phyloP scores from a whole-genome alignment of 225 moss, liverwort and hornwort genomes.

The Marchantia polymorpha region DNA sequence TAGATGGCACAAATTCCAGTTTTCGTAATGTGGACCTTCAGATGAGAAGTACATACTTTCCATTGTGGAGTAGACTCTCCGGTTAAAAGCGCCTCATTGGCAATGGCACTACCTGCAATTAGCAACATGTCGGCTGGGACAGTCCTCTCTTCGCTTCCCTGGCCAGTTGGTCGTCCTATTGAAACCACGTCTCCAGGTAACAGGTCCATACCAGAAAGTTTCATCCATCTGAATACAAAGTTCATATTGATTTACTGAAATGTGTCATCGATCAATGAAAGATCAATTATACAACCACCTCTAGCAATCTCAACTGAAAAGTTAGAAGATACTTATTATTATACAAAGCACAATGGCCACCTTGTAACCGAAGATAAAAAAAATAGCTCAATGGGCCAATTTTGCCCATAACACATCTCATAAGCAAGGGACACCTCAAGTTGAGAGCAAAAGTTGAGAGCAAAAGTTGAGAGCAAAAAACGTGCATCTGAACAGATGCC shows the following conservation, averaged over 20 bases:
- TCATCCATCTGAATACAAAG: conserved; percentile 69
- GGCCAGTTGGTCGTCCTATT: conserved; percentile 88
- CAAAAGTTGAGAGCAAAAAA: not conserved
- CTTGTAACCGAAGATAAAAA: too few relatives aligned
- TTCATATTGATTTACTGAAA: not conserved
- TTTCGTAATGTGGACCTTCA: not conserved
- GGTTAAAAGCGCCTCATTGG: conserved; percentile 92
- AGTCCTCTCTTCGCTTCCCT: conserved; percentile 91
- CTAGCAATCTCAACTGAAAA: not conserved
- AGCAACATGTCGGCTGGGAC: conserved; percentile 96
- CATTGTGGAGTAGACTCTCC: conserved; percentile 99
- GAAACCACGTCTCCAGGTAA: conserved; percentile 96
- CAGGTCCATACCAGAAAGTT: conserved; percentile 91
- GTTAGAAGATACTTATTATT: too few relatives aligned
- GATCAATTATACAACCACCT: too few relatives aligned
- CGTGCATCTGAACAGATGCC: not conserved
- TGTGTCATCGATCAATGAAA: not conserved
- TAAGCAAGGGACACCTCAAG: not conserved
- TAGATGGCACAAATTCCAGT: conserved; percentile 2
- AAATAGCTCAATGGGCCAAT: too few relatives aligned
- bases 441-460: too few relatives aligned
- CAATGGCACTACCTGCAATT: conserved; percentile 88
- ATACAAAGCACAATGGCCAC: too few relatives aligned
- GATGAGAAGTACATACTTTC: conserved; percentile 61
- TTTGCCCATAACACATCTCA: not conserved